These are phyloP conservation scores for Mycena chlorophos DNA, from an alignment of 768 basidiomycete species.

Conservation along the genomic window DNA sequence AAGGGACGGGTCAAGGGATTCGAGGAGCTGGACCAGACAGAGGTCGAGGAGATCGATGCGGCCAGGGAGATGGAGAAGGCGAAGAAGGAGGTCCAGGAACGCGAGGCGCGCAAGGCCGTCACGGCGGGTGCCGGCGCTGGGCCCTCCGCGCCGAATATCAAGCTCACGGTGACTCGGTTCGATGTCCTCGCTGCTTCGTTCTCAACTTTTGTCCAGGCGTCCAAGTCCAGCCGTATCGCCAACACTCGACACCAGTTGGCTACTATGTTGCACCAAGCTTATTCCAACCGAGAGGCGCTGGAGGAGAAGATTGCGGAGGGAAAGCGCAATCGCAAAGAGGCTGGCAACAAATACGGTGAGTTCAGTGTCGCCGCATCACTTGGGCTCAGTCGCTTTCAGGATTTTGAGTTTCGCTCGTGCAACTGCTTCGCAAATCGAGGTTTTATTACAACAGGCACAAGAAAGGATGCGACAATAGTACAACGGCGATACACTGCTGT, in stretches of 20 bases:
- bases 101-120: slow-evolving; percentile 74
- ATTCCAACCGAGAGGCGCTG: slow-evolving; percentile 76
- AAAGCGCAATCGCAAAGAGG: slow-evolving; percentile 80
- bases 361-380: slow-evolving; percentile 3
- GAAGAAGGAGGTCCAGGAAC: slow-evolving; percentile 69
- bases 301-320: slow-evolving; percentile 86
- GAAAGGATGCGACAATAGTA: slow-evolving; percentile 17
- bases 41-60: slow-evolving; percentile 65
- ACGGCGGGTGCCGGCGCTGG: slow-evolving; percentile 59
- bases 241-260: slow-evolving; percentile 76
- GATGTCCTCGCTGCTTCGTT: neutral
- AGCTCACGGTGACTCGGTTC: slow-evolving; percentile 62
- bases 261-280: slow-evolving; percentile 79
- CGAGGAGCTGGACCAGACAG: slow-evolving; percentile 57
- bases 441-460: neutral
- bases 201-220: slow-evolving; percentile 45
- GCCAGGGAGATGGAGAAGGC: slow-evolving; percentile 76
- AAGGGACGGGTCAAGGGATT: slow-evolving; percentile 68
- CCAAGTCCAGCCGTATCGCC: slow-evolving; percentile 70
- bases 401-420: slow-evolving; percentile 29
- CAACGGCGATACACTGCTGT: too few species aligned
- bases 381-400: slow-evolving; percentile 24
- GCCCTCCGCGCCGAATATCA: slow-evolving; percentile 76
- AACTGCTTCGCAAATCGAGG: too few species aligned
- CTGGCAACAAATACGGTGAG: slow-evolving; percentile 88